Conservation (phyloP, 2,329 filamentous ascomycete genomes). For the Aspergillus hortae region DNA sequence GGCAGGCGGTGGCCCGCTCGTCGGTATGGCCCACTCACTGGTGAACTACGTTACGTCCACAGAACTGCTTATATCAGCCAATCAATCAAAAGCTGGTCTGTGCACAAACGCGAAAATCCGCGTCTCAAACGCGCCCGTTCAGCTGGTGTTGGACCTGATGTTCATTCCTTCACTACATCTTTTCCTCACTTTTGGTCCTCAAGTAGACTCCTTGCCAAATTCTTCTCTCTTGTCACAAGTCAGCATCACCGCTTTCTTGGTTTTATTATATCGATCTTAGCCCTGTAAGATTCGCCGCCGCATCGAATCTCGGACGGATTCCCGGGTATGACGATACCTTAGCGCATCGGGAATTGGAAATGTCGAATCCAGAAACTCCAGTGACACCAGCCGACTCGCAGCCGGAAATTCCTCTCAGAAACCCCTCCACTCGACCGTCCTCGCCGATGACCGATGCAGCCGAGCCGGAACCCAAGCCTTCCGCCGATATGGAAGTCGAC, state of each 20-base stretch:
- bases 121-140: constrained; percentile 9
- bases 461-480: background rate
- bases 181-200: background rate
- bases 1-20: no score
- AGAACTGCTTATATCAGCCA: background rate
- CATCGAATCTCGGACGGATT: background rate
- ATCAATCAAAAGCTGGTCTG: constrained; percentile 29
- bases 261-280: no score
- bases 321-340: no score
- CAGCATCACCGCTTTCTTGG: no score
- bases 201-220: no score
- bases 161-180: background rate
- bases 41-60: no score
- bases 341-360: constrained; percentile 2
- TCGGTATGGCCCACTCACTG: no score
- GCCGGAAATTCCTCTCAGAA: constrained; percentile 19
- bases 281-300: background rate
- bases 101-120: constrained; percentile 34
- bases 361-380: constrained; percentile 26
- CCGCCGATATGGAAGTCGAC: constrained; percentile 9
- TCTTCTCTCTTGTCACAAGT: no score
- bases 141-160: background rate
- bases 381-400: constrained; percentile 25
- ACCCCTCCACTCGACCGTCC: constrained; percentile 29
- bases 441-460: constrained; percentile 20